Evolutionary conservation across 768 basidiomycete genomes (phyloP).

Genomic region (Termitomyces sp.): DNA sequence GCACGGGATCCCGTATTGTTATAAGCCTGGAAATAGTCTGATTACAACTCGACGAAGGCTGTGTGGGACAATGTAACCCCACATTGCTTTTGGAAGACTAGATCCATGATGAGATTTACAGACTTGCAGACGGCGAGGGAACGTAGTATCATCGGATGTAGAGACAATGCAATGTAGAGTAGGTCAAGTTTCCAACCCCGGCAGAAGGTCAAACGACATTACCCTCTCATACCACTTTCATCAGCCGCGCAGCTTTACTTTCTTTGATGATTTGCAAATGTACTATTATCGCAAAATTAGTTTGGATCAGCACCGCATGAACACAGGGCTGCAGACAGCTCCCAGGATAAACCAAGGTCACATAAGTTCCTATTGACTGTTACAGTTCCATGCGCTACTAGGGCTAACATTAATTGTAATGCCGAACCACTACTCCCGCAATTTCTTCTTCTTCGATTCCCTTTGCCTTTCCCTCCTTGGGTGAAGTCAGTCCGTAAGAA

Average conservation of each 20-base stretch:
- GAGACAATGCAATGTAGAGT: no score
- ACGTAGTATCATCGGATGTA: conserved; percentile 55
- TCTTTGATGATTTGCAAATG: no score
- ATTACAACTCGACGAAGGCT: conserved; percentile 37
- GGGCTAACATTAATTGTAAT: conserved; percentile 21
- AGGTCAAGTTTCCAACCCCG: no score
- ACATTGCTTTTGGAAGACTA: conserved; percentile 77
- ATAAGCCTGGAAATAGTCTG: background rate
- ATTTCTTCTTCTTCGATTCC: conserved; percentile 40
- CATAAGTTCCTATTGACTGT: no score
- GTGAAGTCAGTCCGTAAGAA: conserved; percentile 31
- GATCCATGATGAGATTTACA: conserved; percentile 85
- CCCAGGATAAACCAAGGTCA: no score
- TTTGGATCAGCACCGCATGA: no score
- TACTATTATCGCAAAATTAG: no score
- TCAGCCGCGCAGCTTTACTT: no score
- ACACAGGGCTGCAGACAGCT: no score
- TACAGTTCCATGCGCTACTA: no score
- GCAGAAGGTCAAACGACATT: no score
- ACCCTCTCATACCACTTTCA: no score
- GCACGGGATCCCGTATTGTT: conserved; percentile 23
- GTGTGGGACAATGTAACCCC: conserved; percentile 67
- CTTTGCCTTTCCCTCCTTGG: conserved; percentile 23
- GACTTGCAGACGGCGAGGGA: conserved; percentile 60
- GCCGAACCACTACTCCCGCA: conserved; percentile 36